Evolutionary conservation across 768 basidiomycete species (phyloP).

Genomic region (Fibroporia radiculosa): DNA sequence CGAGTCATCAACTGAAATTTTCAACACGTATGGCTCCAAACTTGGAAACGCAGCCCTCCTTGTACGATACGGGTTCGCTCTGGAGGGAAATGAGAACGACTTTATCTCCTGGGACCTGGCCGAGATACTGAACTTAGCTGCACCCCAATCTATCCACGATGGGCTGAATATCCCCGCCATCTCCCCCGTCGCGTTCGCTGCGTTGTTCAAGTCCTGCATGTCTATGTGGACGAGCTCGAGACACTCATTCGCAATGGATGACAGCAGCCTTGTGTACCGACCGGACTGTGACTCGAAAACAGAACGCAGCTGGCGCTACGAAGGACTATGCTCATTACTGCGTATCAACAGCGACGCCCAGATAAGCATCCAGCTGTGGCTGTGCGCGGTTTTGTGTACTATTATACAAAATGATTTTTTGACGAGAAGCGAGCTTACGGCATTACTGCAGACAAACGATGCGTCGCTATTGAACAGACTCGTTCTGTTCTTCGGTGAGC

Average conservation of each 20-base stretch:
- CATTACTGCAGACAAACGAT: not conserved
- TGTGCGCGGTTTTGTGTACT: constrained; percentile 13
- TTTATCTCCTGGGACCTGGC: constrained; percentile 14
- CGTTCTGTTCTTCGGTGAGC: not conserved
- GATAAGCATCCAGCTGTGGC: constrained; percentile 14
- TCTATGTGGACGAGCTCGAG: not conserved
- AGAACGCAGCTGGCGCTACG: too few relatives aligned
- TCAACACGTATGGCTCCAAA: constrained; percentile 33
- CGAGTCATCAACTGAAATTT: constrained; percentile 25
- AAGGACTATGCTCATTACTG: not conserved
- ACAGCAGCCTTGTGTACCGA: constrained; percentile 6
- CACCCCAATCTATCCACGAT: not conserved
- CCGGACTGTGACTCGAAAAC: too few relatives aligned
- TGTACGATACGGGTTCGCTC: constrained; percentile 32
- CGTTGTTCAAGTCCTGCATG: not conserved
- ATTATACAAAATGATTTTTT: not conserved
- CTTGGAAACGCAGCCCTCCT: constrained; percentile 31
- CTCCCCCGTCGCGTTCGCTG: not conserved
- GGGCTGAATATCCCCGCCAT: not conserved
- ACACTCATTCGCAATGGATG: not conserved
- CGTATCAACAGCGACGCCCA: constrained; percentile 19
- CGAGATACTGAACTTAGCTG: not conserved
- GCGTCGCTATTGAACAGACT: not conserved
- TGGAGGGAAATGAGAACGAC: constrained; percentile 32
- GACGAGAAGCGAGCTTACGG: not conserved